These are phyloP conservation scores for Umbelopsis ramanniana DNA, from an alignment of 192 early-diverging fungal genomes.

Conservation along the genomic window DNA sequence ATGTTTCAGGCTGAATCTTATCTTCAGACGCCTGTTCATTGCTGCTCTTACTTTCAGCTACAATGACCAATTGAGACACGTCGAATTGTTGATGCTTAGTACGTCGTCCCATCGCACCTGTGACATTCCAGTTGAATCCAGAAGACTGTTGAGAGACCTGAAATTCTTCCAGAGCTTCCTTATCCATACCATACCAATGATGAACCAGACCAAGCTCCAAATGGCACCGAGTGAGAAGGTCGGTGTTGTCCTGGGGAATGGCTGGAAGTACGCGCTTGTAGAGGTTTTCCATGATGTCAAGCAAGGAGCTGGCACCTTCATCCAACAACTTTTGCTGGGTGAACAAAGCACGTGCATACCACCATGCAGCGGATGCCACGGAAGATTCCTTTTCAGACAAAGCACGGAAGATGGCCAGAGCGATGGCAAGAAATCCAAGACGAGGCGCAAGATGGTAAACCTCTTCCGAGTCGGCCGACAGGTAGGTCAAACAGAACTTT, in stretches of 20 bases:
- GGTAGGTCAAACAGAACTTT: conserved; percentile 49
- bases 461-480: conserved; percentile 83
- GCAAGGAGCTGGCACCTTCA: conserved; percentile 63
- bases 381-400: conserved; percentile 35
- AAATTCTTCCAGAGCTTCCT: conserved; percentile 66
- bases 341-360: conserved; percentile 73
- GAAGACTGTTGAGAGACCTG: conserved; percentile 77
- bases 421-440: conserved; percentile 70
- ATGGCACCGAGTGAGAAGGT: conserved; percentile 65
- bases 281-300: conserved; percentile 43
- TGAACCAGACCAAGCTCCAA: conserved; percentile 82
- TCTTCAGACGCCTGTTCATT: conserved; percentile 28
- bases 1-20: conserved; percentile 63
- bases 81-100: conserved; percentile 94
- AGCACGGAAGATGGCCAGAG: conserved; percentile 69
- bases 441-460: conserved; percentile 78
- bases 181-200: conserved; percentile 77
- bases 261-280: conserved; percentile 22
- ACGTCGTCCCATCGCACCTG: conserved; percentile 86
- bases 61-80: conserved; percentile 88
- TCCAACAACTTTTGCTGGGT: conserved; percentile 76
- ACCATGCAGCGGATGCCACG: conserved; percentile 65
- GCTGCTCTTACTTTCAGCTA: conserved; percentile 73
- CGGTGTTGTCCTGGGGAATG: conserved; percentile 34
- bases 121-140: conserved; percentile 84